Evolutionary conservation across 2,329 filamentous ascomycete genomes (phyloP).

Genomic region (Herpotrichia juniperi): DNA sequence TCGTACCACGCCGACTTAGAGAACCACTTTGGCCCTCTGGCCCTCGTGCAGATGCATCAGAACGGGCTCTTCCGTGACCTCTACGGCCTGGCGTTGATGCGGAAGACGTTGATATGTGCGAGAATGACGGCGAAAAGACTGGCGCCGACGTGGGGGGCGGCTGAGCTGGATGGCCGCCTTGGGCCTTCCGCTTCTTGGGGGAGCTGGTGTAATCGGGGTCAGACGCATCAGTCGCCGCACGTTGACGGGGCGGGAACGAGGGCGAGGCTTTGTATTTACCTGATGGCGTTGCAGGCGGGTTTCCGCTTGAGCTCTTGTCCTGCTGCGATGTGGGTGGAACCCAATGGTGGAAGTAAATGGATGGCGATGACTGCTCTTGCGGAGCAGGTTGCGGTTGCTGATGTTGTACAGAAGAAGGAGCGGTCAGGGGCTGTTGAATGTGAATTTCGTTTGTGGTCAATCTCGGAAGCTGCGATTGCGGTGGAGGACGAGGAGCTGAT

Average conservation of each 20-base stretch:
- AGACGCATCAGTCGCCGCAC: slow-evolving; percentile 59
- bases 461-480: slow-evolving; percentile 55
- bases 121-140: slow-evolving; percentile 55
- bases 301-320: slow-evolving; percentile 59
- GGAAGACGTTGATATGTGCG: slow-evolving; percentile 62
- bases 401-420: slow-evolving; percentile 48
- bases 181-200: slow-evolving; percentile 83
- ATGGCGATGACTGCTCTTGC: slow-evolving; percentile 69
- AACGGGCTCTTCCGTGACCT: slow-evolving; percentile 69
- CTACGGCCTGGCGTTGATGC: slow-evolving; percentile 62
- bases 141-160: slow-evolving; percentile 58
- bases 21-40: slow-evolving; percentile 34
- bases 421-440: slow-evolving; percentile 53
- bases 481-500: slow-evolving; percentile 52
- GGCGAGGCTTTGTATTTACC: slow-evolving; percentile 60
- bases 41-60: slow-evolving; percentile 61
- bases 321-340: slow-evolving; percentile 76
- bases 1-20: slow-evolving; percentile 40
- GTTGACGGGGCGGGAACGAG: slow-evolving; percentile 47
- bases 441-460: slow-evolving; percentile 60
- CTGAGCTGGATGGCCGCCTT: slow-evolving; percentile 57
- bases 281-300: slow-evolving; percentile 75
- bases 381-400: slow-evolving; percentile 58
- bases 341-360: slow-evolving; percentile 93
- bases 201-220: slow-evolving; percentile 72